Evolutionary conservation across 495 filamentous ascomycete species (phyloP).

Genomic region (Tetracladium setigerum): DNA sequence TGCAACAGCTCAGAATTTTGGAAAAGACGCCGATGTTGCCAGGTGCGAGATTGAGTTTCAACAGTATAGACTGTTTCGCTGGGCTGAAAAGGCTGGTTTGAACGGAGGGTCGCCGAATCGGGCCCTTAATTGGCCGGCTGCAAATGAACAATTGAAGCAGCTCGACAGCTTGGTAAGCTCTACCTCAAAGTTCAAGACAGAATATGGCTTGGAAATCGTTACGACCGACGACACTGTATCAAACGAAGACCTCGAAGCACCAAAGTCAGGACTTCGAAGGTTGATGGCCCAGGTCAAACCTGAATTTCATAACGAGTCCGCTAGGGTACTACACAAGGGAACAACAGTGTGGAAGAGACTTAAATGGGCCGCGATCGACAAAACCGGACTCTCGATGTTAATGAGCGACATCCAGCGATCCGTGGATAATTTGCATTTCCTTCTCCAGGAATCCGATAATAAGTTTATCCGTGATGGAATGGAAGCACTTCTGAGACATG

Average conservation of each 20-base stretch:
- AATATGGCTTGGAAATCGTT: too few relatives aligned
- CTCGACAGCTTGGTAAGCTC: background rate
- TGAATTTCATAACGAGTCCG: too few relatives aligned
- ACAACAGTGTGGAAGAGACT: conserved; percentile 18
- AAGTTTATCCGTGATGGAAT: too few relatives aligned
- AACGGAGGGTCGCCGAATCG: background rate
- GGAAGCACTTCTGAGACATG: too few relatives aligned
- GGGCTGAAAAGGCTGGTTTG: conserved; percentile 7
- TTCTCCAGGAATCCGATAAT: too few relatives aligned
- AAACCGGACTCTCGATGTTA: conserved; percentile 18
- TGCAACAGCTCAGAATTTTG: conserved; percentile 17
- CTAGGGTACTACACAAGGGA: conserved; percentile 1
- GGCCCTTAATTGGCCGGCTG: too few relatives aligned
- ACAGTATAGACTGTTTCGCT: conserved; percentile 10
- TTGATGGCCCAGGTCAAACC: background rate
- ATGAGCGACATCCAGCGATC: conserved; percentile 12
- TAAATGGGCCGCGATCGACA: conserved; percentile 24
- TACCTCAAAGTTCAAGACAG: background rate
- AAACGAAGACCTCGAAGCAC: too few relatives aligned
- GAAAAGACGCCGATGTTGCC: conserved; percentile 10
- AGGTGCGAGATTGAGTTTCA: conserved; percentile 12
- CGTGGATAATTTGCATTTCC: too few relatives aligned
- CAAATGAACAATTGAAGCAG: too few relatives aligned
- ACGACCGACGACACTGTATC: too few relatives aligned
- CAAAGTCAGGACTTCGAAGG: background rate